A percentile compares a stretch with the other conserved stretches of the same genome.
Conservation (phyloP, 805 yeast genomes). For the Starmerella vaccinii region DNA sequence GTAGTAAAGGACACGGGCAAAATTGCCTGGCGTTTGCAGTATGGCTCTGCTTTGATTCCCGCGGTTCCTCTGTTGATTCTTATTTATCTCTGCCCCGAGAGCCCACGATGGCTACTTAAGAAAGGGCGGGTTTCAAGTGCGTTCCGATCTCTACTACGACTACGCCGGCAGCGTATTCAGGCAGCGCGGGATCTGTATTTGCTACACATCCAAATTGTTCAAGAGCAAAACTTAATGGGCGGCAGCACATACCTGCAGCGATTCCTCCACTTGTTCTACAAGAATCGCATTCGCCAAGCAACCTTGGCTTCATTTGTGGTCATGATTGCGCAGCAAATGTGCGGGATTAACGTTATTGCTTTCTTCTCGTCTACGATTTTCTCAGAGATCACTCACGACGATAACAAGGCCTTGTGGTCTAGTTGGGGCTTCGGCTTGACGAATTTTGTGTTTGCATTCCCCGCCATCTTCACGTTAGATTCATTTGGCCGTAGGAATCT, state of each 20-base stretch:
- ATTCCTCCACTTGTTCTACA: slow-evolving; percentile 21
- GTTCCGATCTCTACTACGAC: slow-evolving; percentile 37
- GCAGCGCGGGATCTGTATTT: slow-evolving; percentile 61
- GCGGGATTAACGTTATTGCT: slow-evolving; percentile 82
- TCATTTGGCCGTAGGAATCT: slow-evolving; percentile 60
- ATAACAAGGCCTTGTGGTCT: slow-evolving; percentile 47
- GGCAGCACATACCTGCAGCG: slow-evolving; percentile 18
- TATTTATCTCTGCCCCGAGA: slow-evolving; percentile 1
- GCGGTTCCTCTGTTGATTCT: slow-evolving; percentile 4
- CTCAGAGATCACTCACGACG: slow-evolving; percentile 31
- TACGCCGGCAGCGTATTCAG: slow-evolving; percentile 40
- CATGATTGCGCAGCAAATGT: slow-evolving; percentile 85
- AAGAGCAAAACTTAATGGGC: slow-evolving; percentile 42
- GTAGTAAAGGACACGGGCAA: slow-evolving; percentile 35
- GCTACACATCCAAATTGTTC: slow-evolving; percentile 44
- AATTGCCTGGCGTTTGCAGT: slow-evolving; percentile 44
- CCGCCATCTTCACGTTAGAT: slow-evolving; percentile 73
- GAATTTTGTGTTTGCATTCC: slow-evolving; percentile 70
- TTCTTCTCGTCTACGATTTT: slow-evolving; percentile 75
- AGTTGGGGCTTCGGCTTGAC: slow-evolving; percentile 82
- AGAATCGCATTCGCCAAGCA: slow-evolving; percentile 65
- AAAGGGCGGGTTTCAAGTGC: slow-evolving; percentile 43
- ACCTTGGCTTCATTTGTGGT: slow-evolving; percentile 69
- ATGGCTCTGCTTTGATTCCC: slow-evolving; percentile 51
- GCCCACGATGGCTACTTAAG: slow-evolving; percentile 58